Evolutionary conservation across 2,329 filamentous ascomycete species (phyloP).

Genomic region (Talaromyces sp.): DNA sequence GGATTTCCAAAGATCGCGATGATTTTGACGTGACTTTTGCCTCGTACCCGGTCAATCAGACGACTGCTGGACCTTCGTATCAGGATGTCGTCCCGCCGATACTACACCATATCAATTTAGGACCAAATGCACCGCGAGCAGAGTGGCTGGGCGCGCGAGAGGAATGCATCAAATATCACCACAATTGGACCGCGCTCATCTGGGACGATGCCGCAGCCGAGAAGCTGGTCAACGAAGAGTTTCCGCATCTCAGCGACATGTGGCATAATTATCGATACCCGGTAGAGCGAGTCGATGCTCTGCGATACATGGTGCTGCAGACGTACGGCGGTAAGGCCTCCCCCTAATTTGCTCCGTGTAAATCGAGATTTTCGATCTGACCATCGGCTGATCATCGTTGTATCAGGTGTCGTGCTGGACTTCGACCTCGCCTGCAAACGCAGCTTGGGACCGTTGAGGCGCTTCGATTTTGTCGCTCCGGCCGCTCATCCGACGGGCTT

Average conservation of each 20-base stretch:
- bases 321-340: conserved; percentile 21
- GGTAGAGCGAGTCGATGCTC: conserved; percentile 25
- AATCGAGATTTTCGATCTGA: too few relatives aligned
- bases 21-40: conserved; percentile 18
- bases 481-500: conserved; percentile 42
- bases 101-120: conserved; percentile 22
- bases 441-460: conserved; percentile 39
- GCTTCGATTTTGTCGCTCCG: conserved; percentile 43
- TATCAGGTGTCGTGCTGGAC: conserved; percentile 29
- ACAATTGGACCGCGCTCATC: conserved; percentile 19
- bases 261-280: conserved; percentile 23
- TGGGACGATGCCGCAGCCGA: conserved; percentile 21
- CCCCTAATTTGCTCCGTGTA: not conserved
- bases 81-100: conserved; percentile 17
- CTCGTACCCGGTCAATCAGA: conserved; percentile 15
- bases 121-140: conserved; percentile 14
- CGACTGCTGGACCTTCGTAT: conserved; percentile 6
- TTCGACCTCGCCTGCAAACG: conserved; percentile 41
- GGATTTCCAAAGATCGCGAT: conserved; percentile 14
- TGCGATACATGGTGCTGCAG: conserved; percentile 25
- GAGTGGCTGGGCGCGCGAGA: conserved; percentile 22
- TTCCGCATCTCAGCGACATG: conserved; percentile 20
- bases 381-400: not conserved
- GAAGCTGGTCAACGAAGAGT: conserved; percentile 21
- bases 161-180: conserved; percentile 21